A percentile compares a stretch with the other conserved stretches of the same genome.
phyloP scores from a whole-genome alignment of 352 stramenopile genomes.

The Phytopythium kandeliae region DNA sequence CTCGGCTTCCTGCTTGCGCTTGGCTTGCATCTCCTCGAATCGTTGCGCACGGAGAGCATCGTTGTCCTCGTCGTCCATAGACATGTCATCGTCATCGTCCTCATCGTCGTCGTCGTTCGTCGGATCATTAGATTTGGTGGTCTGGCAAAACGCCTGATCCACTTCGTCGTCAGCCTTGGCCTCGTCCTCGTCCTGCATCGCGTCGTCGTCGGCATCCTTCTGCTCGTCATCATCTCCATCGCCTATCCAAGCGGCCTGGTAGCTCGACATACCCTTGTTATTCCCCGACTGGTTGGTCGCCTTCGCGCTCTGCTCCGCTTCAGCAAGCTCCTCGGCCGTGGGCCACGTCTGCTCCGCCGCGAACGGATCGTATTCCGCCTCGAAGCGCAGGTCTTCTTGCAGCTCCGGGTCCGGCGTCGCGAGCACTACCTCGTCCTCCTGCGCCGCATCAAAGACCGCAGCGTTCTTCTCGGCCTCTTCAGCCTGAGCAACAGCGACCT shows the following conservation, averaged over 20 bases:
- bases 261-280: constrained; percentile 83
- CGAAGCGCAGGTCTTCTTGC: constrained; percentile 79
- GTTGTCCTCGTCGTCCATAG: constrained; percentile 71
- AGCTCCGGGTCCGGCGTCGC: constrained; percentile 53
- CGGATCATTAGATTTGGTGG: constrained; percentile 28
- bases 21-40: constrained; percentile 55
- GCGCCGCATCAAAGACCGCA: constrained; percentile 11
- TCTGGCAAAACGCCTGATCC: constrained; percentile 82
- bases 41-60: constrained; percentile 26
- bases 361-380: constrained; percentile 92
- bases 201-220: constrained; percentile 31
- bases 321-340: constrained; percentile 93
- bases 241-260: constrained; percentile 92
- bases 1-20: constrained; percentile 86
- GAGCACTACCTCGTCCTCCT: constrained; percentile 44
- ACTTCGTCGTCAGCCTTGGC: constrained; percentile 47
- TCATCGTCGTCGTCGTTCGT: constrained; percentile 29
- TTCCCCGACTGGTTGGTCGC: constrained; percentile 42
- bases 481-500: constrained; percentile 34
- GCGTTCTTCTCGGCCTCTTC: constrained; percentile 19
- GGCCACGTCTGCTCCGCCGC: constrained; percentile 98
- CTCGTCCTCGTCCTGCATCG: constrained; percentile 59
- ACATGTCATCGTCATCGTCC: constrained; percentile 71
- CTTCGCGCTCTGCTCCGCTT: constrained; percentile 66
- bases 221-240: constrained; percentile 60